Conservation (phyloP, 2,329 filamentous ascomycete species). For the Colletotrichum simmondsii region DNA sequence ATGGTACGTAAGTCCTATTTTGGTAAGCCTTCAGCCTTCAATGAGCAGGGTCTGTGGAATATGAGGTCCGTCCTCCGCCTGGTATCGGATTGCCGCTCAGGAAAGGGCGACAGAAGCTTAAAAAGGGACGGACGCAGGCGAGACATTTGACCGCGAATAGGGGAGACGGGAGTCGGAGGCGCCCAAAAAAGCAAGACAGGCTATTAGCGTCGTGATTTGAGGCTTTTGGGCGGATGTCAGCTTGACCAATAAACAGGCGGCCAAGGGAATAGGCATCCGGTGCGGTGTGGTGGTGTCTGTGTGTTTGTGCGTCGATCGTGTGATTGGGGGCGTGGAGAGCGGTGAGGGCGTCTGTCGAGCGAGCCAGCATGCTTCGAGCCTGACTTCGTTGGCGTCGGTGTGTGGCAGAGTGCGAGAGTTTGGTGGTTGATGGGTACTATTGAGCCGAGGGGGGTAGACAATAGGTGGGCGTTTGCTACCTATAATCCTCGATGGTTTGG, state of each 20-base stretch:
- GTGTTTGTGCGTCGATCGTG: constrained; percentile 33
- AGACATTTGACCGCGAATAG: constrained; percentile 32
- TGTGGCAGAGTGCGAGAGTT: not conserved
- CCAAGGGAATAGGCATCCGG: constrained; percentile 21
- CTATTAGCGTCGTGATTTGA: constrained; percentile 30
- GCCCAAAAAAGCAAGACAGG: constrained; percentile 29
- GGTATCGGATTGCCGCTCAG: constrained; percentile 26
- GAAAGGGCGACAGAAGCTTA: constrained; percentile 35
- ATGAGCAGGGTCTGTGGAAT: not conserved
- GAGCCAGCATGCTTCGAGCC: not conserved
- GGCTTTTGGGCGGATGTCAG: constrained; percentile 30
- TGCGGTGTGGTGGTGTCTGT: constrained; percentile 30
- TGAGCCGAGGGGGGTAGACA: not conserved
- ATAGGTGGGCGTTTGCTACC: not conserved
- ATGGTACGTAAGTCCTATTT: not conserved
- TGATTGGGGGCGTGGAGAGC: constrained; percentile 29
- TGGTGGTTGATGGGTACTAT: not conserved
- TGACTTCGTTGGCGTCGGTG: not conserved
- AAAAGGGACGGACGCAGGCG: constrained; percentile 32
- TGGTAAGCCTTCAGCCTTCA: constrained; percentile 15
- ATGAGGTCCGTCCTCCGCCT: constrained; percentile 24
- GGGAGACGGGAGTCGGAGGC: constrained; percentile 22
- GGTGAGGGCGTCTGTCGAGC: constrained; percentile 8
- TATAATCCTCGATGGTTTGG: not conserved
- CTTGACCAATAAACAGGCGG: constrained; percentile 13